These are phyloP conservation scores for Starmerella davenportii DNA, from an alignment of 805 yeast genomes.

Conservation along the genomic window DNA sequence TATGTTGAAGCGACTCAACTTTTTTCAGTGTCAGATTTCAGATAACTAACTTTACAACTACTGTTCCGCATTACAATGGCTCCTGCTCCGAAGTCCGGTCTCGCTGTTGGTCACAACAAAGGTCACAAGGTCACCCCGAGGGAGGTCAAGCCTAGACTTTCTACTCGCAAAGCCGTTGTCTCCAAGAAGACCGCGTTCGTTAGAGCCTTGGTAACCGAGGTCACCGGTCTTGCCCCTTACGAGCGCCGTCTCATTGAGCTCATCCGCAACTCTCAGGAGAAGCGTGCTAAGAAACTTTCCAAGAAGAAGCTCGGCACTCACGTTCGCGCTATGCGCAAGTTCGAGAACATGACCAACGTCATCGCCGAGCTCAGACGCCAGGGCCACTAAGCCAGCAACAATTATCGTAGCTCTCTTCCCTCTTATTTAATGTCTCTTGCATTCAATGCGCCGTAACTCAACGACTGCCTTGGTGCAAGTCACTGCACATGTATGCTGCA, in stretches of 20 bases:
- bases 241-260: conserved; percentile 99
- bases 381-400: conserved; percentile 16
- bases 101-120: conserved; percentile 97
- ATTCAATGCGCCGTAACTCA: background rate
- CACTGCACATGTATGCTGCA: too few species aligned
- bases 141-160: conserved; percentile 72
- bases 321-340: conserved; percentile 98
- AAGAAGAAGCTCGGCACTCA: conserved; percentile 99
- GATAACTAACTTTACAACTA: background rate
- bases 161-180: conserved; percentile 90
- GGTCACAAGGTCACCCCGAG: conserved; percentile 89
- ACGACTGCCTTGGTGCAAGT: background rate
- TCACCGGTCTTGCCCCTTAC: conserved; percentile 97
- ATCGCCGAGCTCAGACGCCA: conserved; percentile 78
- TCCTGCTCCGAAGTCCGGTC: conserved; percentile 34
- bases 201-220: conserved; percentile 89
- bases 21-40: background rate
- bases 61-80: conserved; percentile 10
- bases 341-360: conserved; percentile 92
- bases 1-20: background rate
- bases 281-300: conserved; percentile 99
- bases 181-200: conserved; percentile 94
- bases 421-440: background rate
- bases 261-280: conserved; percentile 99
- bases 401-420: background rate